Evolutionary conservation across 371 early-diverging fungal genomes (phyloP).

Genomic region (Circinella minor): DNA sequence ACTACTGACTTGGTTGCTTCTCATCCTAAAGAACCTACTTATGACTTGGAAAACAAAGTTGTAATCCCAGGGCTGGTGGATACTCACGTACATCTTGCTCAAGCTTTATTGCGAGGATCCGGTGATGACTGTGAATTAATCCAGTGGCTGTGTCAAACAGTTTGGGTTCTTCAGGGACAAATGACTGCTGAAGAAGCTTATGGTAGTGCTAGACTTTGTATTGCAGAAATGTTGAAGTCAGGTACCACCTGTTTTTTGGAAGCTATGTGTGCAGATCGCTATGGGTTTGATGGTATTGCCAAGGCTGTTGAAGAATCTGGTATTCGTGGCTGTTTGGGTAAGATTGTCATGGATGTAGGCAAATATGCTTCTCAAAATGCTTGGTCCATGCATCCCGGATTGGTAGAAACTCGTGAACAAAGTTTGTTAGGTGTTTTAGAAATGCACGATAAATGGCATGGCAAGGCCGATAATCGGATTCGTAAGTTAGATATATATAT

Average conservation of each 20-base stretch:
- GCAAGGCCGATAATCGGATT: slow-evolving; percentile 32
- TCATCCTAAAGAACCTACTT: slow-evolving; percentile 24
- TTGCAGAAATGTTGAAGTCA: slow-evolving; percentile 31
- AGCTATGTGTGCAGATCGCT: slow-evolving; percentile 33
- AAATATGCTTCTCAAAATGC: slow-evolving; percentile 28
- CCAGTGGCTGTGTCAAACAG: slow-evolving; percentile 28
- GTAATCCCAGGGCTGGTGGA: slow-evolving; percentile 30
- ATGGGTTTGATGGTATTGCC: slow-evolving; percentile 31
- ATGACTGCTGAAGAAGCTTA: slow-evolving; percentile 27
- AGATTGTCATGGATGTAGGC: slow-evolving; percentile 35
- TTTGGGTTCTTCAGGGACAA: slow-evolving; percentile 31
- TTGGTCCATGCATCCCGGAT: slow-evolving; percentile 28
- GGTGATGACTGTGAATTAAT: slow-evolving; percentile 31
- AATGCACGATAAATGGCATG: slow-evolving; percentile 34
- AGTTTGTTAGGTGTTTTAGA: slow-evolving; percentile 24
- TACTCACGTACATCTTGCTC: slow-evolving; percentile 33
- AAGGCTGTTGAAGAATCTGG: slow-evolving; percentile 30
- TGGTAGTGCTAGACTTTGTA: slow-evolving; percentile 30
- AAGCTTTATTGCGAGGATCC: slow-evolving; percentile 27
- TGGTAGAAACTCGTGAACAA: slow-evolving; percentile 32
- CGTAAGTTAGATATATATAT: slow-evolving; percentile 19
- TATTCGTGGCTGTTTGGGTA: slow-evolving; percentile 29
- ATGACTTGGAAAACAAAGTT: slow-evolving; percentile 24
- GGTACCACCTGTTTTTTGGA: slow-evolving; percentile 32
- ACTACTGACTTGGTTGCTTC: slow-evolving; percentile 16